phyloP scores from a whole-genome alignment of 257 asterid species.

The Nicotiana tabacum region DNA sequence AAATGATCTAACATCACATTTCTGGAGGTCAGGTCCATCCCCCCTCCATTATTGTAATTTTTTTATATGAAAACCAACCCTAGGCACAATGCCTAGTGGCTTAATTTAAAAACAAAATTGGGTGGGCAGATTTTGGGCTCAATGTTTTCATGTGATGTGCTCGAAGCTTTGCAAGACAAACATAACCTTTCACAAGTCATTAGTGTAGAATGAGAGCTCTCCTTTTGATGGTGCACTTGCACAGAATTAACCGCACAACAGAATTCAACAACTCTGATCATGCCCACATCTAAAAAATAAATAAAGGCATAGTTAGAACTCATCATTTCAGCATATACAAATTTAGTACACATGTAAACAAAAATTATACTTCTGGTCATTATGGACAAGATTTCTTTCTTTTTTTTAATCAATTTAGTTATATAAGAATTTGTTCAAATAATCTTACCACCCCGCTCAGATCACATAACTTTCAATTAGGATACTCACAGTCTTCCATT shows the following conservation, averaged over 20 bases:
- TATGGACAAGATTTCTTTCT: not conserved
- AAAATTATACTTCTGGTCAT: not conserved
- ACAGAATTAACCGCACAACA: not conserved
- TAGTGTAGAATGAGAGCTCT: not conserved
- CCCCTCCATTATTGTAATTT: too few species aligned
- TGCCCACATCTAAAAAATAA: not conserved
- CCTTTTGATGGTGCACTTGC: not conserved
- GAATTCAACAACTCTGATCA: not conserved
- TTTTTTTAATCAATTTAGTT: not conserved
- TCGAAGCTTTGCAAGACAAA: not conserved
- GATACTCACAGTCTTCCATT: not conserved
- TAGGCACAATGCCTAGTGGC: too few species aligned
- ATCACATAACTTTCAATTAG: not conserved
- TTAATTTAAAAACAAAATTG: not conserved
- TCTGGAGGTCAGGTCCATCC: too few species aligned
- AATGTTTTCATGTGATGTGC: constrained; percentile 33
- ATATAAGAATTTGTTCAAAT: not conserved
- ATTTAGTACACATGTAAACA: not conserved
- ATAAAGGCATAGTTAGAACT: not conserved
- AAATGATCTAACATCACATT: too few species aligned
- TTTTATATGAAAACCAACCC: too few species aligned
- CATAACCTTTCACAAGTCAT: not conserved
- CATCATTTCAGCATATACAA: not conserved
- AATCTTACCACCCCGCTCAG: not conserved
- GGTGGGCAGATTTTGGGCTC: constrained; percentile 42